Percentiles rank a stretch among this genome's conserved stretches.
Conservation (phyloP, 495 filamentous ascomycete genomes). For the Penicillium cinerascens region DNA sequence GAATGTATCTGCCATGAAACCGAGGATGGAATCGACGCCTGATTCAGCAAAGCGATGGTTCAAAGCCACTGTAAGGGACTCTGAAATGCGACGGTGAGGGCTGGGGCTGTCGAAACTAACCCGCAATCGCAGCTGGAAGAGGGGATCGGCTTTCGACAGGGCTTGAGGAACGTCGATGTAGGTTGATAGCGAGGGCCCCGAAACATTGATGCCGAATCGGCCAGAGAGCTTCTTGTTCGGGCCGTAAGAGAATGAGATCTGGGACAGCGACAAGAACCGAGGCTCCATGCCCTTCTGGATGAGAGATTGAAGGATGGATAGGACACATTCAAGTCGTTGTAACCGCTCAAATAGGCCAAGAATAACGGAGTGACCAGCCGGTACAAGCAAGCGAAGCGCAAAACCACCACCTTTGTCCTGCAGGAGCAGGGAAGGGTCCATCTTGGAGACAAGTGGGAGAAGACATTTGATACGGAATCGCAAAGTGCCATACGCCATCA, state of each 20-base stretch:
- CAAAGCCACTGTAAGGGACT: conserved; percentile 58
- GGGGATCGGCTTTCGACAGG: conserved; percentile 20
- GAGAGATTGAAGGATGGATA: conserved; percentile 40
- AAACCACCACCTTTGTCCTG: conserved; percentile 34
- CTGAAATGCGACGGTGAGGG: conserved; percentile 71
- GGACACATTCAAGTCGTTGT: conserved; percentile 40
- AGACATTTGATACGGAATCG: conserved; percentile 24
- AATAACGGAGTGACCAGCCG: conserved; percentile 36
- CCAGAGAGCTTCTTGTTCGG: conserved; percentile 26
- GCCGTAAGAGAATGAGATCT: conserved; percentile 38
- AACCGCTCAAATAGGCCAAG: conserved; percentile 35
- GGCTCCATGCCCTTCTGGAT: conserved; percentile 33
- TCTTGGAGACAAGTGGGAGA: conserved; percentile 22
- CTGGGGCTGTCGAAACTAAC: conserved; percentile 58
- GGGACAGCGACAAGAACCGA: conserved; percentile 33
- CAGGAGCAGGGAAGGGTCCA: conserved; percentile 33
- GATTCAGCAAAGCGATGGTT: conserved; percentile 48
- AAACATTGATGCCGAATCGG: conserved; percentile 28
- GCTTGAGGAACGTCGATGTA: conserved; percentile 22
- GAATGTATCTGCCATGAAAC: conserved; percentile 57
- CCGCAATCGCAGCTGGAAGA: conserved; percentile 31
- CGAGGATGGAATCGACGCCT: conserved; percentile 54
- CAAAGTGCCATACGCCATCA: conserved; percentile 40
- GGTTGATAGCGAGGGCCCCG: conserved; percentile 13
- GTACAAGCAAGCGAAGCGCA: conserved; percentile 39